A percentile compares a stretch with the other conserved stretches of the same genome.
phyloP scores from a whole-genome alignment of 306 rosid species.

The Datisca glomerata region DNA sequence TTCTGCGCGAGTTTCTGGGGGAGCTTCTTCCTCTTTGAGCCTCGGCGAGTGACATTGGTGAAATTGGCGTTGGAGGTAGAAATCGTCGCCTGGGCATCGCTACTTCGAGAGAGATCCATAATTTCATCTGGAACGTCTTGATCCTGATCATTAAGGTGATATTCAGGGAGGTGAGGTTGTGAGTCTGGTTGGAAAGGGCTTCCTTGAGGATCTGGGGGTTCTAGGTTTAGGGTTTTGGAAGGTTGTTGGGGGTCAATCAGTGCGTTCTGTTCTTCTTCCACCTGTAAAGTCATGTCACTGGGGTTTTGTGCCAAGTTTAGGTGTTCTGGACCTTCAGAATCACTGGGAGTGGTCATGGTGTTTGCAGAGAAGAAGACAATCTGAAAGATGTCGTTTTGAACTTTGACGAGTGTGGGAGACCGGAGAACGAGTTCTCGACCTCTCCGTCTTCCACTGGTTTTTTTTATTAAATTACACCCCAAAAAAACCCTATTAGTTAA shows the following conservation, averaged over 20 bases:
- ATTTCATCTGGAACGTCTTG: constrained; percentile 20
- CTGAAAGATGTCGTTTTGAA: too few relatives aligned
- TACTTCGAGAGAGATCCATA: constrained; percentile 16
- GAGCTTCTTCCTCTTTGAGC: constrained; percentile 15
- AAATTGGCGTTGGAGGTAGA: not conserved
- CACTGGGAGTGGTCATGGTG: constrained; percentile 6
- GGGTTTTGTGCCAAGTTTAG: constrained; percentile 16
- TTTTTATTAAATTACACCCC: too few relatives aligned
- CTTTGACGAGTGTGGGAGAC: too few relatives aligned
- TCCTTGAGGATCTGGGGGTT: constrained; percentile 14
- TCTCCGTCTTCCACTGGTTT: too few relatives aligned
- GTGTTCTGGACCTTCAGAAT: not conserved
- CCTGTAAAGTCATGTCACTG: not conserved
- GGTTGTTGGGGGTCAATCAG: constrained; percentile 16
- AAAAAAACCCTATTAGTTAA: too few relatives aligned
- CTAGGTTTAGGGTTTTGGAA: constrained; percentile 23
- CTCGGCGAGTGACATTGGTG: constrained; percentile 19
- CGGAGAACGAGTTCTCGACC: too few relatives aligned
- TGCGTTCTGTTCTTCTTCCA: constrained; percentile 1
- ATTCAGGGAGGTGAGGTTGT: constrained; percentile 8
- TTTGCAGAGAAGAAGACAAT: not conserved
- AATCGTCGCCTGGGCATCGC: constrained; percentile 3
- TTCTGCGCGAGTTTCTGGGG: constrained; percentile 11
- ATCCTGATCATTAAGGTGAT: constrained; percentile 2
- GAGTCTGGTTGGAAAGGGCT: constrained; percentile 2